phyloP scores from a whole-genome alignment of 2,329 filamentous ascomycete species.

The Fusarium sp. region DNA sequence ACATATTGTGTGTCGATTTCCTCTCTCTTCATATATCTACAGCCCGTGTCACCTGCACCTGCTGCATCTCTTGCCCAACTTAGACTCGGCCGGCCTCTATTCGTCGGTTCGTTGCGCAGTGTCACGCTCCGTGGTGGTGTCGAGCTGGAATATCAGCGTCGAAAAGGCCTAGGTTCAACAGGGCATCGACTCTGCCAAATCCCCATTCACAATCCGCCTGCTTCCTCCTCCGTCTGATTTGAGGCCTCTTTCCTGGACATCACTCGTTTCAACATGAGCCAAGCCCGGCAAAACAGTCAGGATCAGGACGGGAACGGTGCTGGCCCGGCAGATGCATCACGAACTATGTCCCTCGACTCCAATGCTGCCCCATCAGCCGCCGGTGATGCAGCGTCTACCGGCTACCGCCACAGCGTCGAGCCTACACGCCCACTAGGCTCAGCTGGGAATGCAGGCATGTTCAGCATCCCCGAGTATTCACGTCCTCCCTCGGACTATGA shows the following conservation, averaged over 20 bases:
- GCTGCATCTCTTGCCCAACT: background rate
- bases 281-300: constrained; percentile 31
- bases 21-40: background rate
- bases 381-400: constrained; percentile 22
- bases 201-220: background rate
- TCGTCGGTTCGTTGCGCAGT: background rate
- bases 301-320: constrained; percentile 18
- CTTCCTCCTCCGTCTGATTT: background rate
- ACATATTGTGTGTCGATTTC: background rate
- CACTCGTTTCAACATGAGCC: constrained; percentile 22
- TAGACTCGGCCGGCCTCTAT: background rate
- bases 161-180: background rate
- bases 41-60: too few species aligned
- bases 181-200: background rate
- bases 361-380: background rate
- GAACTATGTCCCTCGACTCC: constrained; percentile 33
- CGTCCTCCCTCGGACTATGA: constrained; percentile 57
- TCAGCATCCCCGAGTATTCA: constrained; percentile 41
- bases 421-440: constrained; percentile 22
- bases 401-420: constrained; percentile 36
- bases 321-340: constrained; percentile 21
- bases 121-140: too few species aligned
- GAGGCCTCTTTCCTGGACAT: background rate
- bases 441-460: constrained; percentile 36
- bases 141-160: background rate